Conservation (phyloP, 2,329 filamentous ascomycete species). For the Ophiostoma angusticollis region DNA sequence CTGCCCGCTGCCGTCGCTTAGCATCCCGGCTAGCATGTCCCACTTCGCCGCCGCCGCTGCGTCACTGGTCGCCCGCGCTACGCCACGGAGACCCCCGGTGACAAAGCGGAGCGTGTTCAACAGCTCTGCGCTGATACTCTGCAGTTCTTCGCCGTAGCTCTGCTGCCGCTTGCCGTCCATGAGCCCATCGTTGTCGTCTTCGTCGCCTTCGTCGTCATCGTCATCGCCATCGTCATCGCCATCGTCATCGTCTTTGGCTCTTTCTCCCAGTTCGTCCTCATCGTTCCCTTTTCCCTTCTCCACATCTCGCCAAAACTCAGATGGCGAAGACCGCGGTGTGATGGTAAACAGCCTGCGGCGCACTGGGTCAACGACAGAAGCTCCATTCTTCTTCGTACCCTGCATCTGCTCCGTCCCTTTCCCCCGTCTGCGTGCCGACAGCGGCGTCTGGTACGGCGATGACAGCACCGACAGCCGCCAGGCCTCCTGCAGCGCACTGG, state of each 20-base stretch:
- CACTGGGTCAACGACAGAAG: constrained; percentile 12
- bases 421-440: no score
- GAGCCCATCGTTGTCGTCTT: constrained; percentile 13
- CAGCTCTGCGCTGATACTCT: constrained; percentile 48
- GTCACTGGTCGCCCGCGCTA: constrained; percentile 61
- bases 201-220: constrained; percentile 19
- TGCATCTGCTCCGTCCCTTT: no score
- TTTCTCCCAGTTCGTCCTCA: constrained; percentile 15
- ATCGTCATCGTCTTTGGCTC: constrained; percentile 2
- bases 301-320: background rate
- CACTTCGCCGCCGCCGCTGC: constrained; percentile 43
- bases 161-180: constrained; percentile 15
- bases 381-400: no score
- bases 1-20: constrained; percentile 38
- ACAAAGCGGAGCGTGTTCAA: constrained; percentile 57
- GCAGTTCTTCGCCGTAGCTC: constrained; percentile 39
- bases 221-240: background rate
- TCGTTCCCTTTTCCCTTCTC: background rate
- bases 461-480: constrained; percentile 26
- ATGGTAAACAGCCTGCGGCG: constrained; percentile 5
- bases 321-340: background rate
- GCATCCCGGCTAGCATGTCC: constrained; percentile 70
- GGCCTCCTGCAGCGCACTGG: constrained; percentile 26
- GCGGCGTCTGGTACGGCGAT: constrained; percentile 16
- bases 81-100: constrained; percentile 56